Base-by-base conservation (phyloP, 345 rosid species). In the Camelina sativa region DNA sequence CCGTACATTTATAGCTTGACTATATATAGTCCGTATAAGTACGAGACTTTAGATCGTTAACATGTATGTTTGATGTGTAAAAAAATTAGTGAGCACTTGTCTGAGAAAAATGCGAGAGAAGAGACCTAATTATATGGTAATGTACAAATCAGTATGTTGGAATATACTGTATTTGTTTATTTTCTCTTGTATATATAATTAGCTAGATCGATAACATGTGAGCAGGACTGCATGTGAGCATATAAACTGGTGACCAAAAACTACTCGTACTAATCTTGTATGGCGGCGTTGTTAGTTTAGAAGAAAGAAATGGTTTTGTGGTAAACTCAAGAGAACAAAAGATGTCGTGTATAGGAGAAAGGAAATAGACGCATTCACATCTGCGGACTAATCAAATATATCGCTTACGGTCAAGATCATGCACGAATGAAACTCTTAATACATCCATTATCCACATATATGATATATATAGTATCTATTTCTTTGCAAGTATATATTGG, bases 391-490 rank as follows among this genome's bases (percentile, higher is more conserved):
- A 58, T 46, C 60, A 65, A 66, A 12, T 15, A 48, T 37, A 12
- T 46, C 30, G 60, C 22, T 57, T 47, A 66, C 53, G 72, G 73
- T 74, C 78, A 58, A 66, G 44, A 54, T 48, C 60, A 58, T 74
- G 52, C 60, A 60, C 22, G 23, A 22, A 35, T 73, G 23, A 64
- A 64, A 55, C 19, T 55, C 71, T 25, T 32, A n/a, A n/a, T n/a
- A 32, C 11, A 34, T 35, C 4, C 15, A 5, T 32, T 7, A 32
- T 32, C 34, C 34, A 1, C 23, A 23, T 23, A 34, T 34, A 34
- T 34, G 7, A n/a, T 34, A 32, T 32, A 28, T 28, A 28, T 28
- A 28, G 30, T 6, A 46, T 11, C 22, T 20, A 62, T 22, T 74
- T 74, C 15, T 53, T 47, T 65, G 59, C 38, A 65, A 47, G 59